Conservation (phyloP, 768 basidiomycete species). For the Panaeolus papilionaceus region DNA sequence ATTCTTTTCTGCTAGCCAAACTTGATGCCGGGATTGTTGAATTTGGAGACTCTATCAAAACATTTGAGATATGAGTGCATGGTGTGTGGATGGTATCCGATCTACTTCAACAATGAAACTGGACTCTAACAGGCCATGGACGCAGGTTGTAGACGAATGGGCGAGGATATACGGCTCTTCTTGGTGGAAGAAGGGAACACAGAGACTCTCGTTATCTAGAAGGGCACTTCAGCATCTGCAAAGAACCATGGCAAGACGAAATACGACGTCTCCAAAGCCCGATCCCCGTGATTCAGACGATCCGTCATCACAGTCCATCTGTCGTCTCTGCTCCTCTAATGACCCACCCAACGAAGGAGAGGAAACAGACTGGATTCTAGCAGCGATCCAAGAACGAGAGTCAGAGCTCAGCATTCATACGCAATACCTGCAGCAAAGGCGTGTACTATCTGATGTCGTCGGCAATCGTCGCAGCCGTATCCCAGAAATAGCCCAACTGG, state of each 20-base stretch:
- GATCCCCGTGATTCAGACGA: neutral
- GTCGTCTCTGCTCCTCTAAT: neutral
- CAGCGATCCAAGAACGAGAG: neutral
- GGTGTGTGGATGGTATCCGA: neutral
- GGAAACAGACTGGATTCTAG: neutral
- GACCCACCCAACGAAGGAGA: slow-evolving; percentile 1
- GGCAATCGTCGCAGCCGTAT: neutral
- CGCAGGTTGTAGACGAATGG: neutral
- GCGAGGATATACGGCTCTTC: neutral
- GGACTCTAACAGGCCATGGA: neutral
- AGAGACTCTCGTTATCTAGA: neutral
- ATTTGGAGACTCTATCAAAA: neutral
- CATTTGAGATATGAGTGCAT: neutral
- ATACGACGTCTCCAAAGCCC: neutral
- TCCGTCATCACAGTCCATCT: neutral
- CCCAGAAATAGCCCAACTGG: neutral
- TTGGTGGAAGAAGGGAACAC: neutral
- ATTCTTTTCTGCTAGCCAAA: neutral
- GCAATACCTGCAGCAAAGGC: neutral
- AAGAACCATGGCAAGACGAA: neutral
- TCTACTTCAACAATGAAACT: neutral
- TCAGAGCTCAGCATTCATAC: neutral
- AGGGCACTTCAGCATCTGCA: neutral
- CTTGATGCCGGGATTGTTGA: neutral
- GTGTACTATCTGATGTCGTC: neutral